Evolutionary conservation across 2,329 filamentous ascomycete species (phyloP).

Genomic region (Venturia oleaginea): DNA sequence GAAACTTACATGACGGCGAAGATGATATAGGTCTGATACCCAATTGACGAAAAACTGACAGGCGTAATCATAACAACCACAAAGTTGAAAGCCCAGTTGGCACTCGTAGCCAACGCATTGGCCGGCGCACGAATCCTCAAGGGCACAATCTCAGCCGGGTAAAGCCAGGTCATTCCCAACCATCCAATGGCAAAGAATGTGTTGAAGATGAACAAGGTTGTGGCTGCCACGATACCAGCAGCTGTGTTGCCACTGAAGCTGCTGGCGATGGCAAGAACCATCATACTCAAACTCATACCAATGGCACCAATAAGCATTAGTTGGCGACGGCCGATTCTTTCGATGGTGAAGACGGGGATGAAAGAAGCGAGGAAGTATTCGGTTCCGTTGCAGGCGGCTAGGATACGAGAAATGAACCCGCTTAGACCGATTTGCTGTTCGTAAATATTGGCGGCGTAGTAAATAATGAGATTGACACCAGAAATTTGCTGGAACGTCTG

Average conservation of each 20-base stretch:
- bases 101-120: conserved; percentile 31
- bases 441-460: conserved; percentile 22
- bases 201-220: conserved; percentile 35
- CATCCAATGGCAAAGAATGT: conserved; percentile 26
- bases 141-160: conserved; percentile 36
- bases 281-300: conserved; percentile 34
- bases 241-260: conserved; percentile 27
- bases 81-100: conserved; percentile 28
- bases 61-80: conserved; percentile 32
- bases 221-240: conserved; percentile 34
- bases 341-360: conserved; percentile 31
- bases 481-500: conserved; percentile 29
- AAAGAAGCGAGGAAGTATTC: conserved; percentile 32
- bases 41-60: conserved; percentile 26
- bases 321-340: conserved; percentile 25
- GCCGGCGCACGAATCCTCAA: conserved; percentile 32
- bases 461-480: conserved; percentile 24
- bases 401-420: conserved; percentile 27
- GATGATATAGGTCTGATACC: conserved; percentile 17
- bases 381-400: conserved; percentile 34
- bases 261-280: conserved; percentile 37
- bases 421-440: conserved; percentile 36
- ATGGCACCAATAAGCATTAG: conserved; percentile 25
- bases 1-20: conserved; percentile 5
- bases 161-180: conserved; percentile 17